phyloP scores from a whole-genome alignment of 257 asterid species.

The Solanum verrucosum region DNA sequence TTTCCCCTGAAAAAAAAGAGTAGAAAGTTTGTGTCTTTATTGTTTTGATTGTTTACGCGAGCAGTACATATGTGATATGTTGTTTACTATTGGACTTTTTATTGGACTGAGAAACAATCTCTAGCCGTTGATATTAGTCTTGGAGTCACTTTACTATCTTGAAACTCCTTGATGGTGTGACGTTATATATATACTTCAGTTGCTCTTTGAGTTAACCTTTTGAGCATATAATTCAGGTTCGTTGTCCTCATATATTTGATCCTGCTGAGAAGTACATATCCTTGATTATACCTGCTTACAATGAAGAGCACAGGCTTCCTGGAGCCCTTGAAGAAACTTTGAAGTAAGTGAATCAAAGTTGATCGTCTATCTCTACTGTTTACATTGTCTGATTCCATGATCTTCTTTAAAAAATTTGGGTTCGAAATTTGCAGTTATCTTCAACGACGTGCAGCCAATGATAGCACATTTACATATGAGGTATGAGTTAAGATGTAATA shows the following conservation, averaged over 20 bases:
- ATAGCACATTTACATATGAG: constrained; percentile 78
- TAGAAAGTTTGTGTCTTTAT: not conserved
- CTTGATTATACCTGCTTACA: constrained; percentile 60
- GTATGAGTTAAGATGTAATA: constrained; percentile 22
- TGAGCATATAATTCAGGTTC: constrained; percentile 4
- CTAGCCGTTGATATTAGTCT: not conserved
- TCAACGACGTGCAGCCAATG: constrained; percentile 68
- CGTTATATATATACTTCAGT: not conserved
- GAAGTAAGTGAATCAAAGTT: constrained; percentile 33
- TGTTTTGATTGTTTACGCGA: not conserved
- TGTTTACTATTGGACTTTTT: not conserved
- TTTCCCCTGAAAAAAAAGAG: not conserved
- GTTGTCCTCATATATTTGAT: constrained; percentile 9
- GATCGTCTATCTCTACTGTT: not conserved
- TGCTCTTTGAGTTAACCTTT: not conserved
- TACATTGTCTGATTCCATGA: not conserved
- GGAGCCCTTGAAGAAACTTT: constrained; percentile 84
- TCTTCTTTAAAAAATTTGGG: not conserved
- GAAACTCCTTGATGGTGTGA: not conserved
- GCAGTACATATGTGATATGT: not conserved
- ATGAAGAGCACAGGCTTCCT: constrained; percentile 87
- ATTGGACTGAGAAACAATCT: not conserved
- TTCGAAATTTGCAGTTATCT: constrained; percentile 60
- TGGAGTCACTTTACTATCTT: not conserved
- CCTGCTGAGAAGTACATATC: constrained; percentile 11